A percentile compares a stretch with the other conserved stretches of the same genome.
Conservation (phyloP, 331 rosid species). For the Erythrophleum ivorense region DNA sequence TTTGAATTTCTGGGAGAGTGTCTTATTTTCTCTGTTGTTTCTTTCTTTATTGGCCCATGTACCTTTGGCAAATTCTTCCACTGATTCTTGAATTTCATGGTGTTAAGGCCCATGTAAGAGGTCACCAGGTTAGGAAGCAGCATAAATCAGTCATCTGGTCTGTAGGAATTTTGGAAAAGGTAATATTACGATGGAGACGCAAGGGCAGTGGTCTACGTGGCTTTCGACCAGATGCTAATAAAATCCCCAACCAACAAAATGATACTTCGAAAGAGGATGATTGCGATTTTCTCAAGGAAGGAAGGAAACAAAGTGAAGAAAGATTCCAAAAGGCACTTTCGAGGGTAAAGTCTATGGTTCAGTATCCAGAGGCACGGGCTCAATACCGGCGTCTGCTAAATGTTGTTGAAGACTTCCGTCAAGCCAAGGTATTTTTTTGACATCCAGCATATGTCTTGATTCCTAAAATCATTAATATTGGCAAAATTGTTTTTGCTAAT, state of each 20-base stretch:
- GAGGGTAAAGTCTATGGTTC: conserved; percentile 97
- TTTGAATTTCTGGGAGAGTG: background rate
- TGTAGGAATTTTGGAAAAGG: conserved; percentile 84
- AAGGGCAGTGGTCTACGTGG: conserved; percentile 90
- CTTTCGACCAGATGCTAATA: conserved; percentile 62
- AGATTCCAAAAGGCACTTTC: conserved; percentile 85
- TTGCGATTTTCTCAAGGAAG: conserved; percentile 82
- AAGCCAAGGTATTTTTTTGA: conserved; percentile 67
- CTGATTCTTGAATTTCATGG: conserved; percentile 51
- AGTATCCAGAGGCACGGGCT: conserved; percentile 93
- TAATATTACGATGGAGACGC: conserved; percentile 93
- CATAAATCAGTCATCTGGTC: conserved; percentile 77
- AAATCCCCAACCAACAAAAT: conserved; percentile 49
- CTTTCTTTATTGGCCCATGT: conserved; percentile 12
- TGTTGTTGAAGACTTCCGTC: conserved; percentile 76
- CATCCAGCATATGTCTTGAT: background rate
- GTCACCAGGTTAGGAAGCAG: conserved; percentile 91
- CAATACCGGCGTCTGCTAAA: conserved; percentile 87
- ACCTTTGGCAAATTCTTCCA: conserved; percentile 21
- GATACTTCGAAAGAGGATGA: conserved; percentile 64
- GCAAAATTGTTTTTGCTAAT: conserved; percentile 34
- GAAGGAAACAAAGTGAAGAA: conserved; percentile 84
- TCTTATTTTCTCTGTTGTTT: background rate
- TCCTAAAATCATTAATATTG: background rate
- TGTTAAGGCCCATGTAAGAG: conserved; percentile 89